Percentiles rank a stretch among this genome's conserved stretches.
Evolutionary conservation across 352 stramenopile genomes (phyloP).

Genomic region (Phytophthora aleatoria): DNA sequence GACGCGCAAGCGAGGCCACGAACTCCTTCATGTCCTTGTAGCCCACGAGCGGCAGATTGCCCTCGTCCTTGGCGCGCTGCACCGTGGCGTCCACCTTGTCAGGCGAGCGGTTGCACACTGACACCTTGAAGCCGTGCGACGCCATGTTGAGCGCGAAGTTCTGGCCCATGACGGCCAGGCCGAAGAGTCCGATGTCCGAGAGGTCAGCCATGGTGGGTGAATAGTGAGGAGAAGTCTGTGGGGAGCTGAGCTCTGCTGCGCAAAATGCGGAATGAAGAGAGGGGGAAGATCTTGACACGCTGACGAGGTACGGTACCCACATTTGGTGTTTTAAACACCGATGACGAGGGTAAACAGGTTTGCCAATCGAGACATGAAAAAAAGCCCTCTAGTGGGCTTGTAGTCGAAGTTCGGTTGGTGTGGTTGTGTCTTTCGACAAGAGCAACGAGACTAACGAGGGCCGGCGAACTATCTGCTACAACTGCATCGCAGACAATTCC

Average conservation of each 20-base stretch:
- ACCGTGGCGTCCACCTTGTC: slow-evolving; percentile 97
- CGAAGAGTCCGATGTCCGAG: slow-evolving; percentile 90
- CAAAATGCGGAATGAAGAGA: slow-evolving; percentile 38
- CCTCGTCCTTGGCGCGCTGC: slow-evolving; percentile 94
- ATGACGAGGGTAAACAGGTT: slow-evolving; percentile 12
- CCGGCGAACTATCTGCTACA: not conserved
- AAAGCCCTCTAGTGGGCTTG: not conserved
- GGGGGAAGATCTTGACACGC: slow-evolving; percentile 19
- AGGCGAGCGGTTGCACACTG: slow-evolving; percentile 97
- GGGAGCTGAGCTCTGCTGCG: slow-evolving; percentile 14
- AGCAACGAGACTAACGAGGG: not conserved
- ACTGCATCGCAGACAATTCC: not conserved
- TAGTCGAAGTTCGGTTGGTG: too few relatives aligned
- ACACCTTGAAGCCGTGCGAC: slow-evolving; percentile 96
- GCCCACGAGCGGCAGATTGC: slow-evolving; percentile 94
- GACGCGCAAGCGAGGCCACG: slow-evolving; percentile 90
- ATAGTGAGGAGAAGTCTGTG: slow-evolving; percentile 3
- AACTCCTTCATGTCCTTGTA: slow-evolving; percentile 94
- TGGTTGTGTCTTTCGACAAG: not conserved
- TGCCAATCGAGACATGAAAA: slow-evolving; percentile 31
- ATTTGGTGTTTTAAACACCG: slow-evolving; percentile 13
- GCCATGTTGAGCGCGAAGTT: slow-evolving; percentile 99
- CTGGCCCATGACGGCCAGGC: slow-evolving; percentile 96
- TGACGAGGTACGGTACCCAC: not conserved
- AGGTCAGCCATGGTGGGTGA: slow-evolving; percentile 57